Evolutionary conservation across 148 eudicot genomes (phyloP), one percentile per base, ranked within the genome.

Genomic region (Rhododendron mucronatum): DNA sequence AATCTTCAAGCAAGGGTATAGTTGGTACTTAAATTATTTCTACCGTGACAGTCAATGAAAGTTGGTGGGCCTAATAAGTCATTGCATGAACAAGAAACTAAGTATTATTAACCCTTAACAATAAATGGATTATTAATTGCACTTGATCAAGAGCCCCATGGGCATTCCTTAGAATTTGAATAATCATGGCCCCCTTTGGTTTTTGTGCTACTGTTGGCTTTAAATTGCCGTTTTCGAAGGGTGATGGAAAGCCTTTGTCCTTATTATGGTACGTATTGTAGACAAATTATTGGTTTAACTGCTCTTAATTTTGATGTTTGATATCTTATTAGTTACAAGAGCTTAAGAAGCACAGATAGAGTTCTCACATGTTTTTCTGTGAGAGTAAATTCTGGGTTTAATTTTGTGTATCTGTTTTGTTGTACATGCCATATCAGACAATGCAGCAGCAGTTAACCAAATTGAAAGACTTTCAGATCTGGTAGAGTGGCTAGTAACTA

Each of bases 391-490:
- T 48, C 15, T 53, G 44, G 55, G 20, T 51, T 37, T 79, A 47
- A 79, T 79, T 82, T 84, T 77, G 4, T 87, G 84, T 45, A 76
- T 90, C 18, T 73, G 84, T 81, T 21, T 37, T 55, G 98, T 90
- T 65, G 92, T 88, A 78, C 74, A 85, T 86, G 82, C 88, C 80
- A 85, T 86, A 44, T 88, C 86, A 5, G 87, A 81, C 82, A 89
- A 89, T 75, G 87, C 89, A 75, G 75, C 85, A 67, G 93, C 90
- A 90, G 87, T 47, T 57, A 87, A 44, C 30, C 80, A 84, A 55
- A 87, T 91, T 21, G 90, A 84, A 69, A 84, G 89, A 83, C 95
- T 95, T 69, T 91, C 95, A 13, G 85, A 89, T 30, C 89, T 97
- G 74, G 91, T 94, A 61, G 85, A 89, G 78, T 90, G 95, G 95